These are phyloP conservation scores for Ambrosiella beaveri DNA, from an alignment of 2,329 filamentous ascomycete genomes.

Conservation along the genomic window DNA sequence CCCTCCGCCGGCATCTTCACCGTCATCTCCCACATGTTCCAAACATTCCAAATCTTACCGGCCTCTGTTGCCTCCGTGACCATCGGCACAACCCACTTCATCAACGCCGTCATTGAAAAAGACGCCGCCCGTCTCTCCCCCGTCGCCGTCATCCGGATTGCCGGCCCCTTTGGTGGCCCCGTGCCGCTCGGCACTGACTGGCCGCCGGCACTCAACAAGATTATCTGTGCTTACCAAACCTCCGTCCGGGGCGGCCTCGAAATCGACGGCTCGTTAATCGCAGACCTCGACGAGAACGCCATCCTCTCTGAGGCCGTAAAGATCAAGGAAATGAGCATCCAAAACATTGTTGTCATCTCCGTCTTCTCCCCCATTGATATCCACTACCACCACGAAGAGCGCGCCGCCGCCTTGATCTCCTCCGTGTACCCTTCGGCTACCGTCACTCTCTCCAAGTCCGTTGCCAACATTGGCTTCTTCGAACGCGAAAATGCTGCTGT, in stretches of 20 bases:
- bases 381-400: conserved; percentile 30
- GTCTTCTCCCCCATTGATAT: conserved; percentile 37
- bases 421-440: conserved; percentile 21
- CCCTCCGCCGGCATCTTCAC: conserved; percentile 30
- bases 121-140: conserved; percentile 29
- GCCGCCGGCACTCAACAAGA: conserved; percentile 29
- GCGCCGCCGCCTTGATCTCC: conserved; percentile 26
- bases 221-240: conserved; percentile 29
- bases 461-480: conserved; percentile 36
- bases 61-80: conserved; percentile 29
- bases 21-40: conserved; percentile 28
- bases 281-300: conserved; percentile 25
- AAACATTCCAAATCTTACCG: conserved; percentile 19
- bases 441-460: conserved; percentile 33
- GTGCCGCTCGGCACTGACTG: conserved; percentile 35
- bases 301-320: conserved; percentile 24
- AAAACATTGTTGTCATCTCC: conserved; percentile 30
- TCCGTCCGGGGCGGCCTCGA: conserved; percentile 33
- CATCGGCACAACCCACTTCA: conserved; percentile 39
- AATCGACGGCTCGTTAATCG: conserved; percentile 31
- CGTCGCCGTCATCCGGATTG: conserved; percentile 36
- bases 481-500: conserved; percentile 50
- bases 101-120: conserved; percentile 39
- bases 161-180: conserved; percentile 29
- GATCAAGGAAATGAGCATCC: conserved; percentile 27